Percentiles rank a stretch among this genome's conserved stretches.
phyloP scores from a whole-genome alignment of 2,329 filamentous ascomycete species.

The Calonectria pauciramosa region DNA sequence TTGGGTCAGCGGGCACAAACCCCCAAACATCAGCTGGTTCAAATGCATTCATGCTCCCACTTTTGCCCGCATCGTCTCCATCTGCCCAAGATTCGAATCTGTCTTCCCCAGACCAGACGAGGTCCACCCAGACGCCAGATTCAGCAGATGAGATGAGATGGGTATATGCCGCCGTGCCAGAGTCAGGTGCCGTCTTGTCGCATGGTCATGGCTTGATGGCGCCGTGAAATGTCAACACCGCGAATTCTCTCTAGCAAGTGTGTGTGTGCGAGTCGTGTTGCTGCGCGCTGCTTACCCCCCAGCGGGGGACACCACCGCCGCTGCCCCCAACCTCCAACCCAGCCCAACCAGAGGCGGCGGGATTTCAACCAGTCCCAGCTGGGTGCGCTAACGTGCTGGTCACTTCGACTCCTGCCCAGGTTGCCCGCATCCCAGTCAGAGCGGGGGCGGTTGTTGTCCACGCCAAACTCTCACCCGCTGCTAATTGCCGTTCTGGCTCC shows the following conservation, averaged over 20 bases:
- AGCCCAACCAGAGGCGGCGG: not conserved
- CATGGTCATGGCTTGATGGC: not conserved
- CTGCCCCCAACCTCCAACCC: constrained; percentile 12
- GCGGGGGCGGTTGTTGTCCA: constrained; percentile 1
- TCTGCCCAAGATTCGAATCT: constrained; percentile 25
- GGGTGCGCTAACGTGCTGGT: not conserved
- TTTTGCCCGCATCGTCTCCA: constrained; percentile 20
- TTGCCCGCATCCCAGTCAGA: not conserved
- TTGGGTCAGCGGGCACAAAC: not conserved
- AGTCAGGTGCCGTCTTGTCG: not conserved
- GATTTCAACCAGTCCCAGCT: not conserved
- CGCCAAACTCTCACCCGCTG: constrained; percentile 4
- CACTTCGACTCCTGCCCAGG: not conserved
- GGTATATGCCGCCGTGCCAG: constrained; percentile 4
- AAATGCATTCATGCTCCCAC: constrained; percentile 24
- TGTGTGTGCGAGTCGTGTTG: not conserved
- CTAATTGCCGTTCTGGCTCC: not conserved
- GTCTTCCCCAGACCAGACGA: constrained; percentile 17
- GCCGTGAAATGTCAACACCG: not conserved
- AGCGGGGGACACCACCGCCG: constrained; percentile 19
- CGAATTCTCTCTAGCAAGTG: not conserved
- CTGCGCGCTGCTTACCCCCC: constrained; percentile 18
- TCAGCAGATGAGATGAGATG: constrained; percentile 28
- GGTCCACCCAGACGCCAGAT: constrained; percentile 29
- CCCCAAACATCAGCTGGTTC: constrained; percentile 23